phyloP scores from a whole-genome alignment of 495 filamentous ascomycete species.

The Saxophila tyrrhenica region DNA sequence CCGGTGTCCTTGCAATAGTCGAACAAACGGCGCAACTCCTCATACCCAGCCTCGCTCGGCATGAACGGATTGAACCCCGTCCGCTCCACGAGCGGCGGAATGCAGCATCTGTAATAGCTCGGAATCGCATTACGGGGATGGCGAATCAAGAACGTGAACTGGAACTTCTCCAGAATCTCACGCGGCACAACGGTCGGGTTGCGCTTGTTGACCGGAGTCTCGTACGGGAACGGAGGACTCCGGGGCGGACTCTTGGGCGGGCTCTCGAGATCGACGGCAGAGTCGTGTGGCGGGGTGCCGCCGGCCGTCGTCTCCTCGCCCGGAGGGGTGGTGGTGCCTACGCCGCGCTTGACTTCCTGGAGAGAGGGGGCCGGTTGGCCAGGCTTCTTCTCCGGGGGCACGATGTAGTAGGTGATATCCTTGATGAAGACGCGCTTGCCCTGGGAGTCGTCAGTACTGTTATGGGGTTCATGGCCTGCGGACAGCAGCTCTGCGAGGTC shows the following conservation, averaged over 20 bases:
- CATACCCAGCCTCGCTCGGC: conserved; percentile 78
- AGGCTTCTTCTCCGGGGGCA: conserved; percentile 57
- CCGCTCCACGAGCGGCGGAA: conserved; percentile 65
- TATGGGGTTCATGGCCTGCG: too few species aligned
- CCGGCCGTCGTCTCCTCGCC: conserved; percentile 23
- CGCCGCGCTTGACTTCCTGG: conserved; percentile 42
- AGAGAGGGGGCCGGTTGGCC: conserved; percentile 68
- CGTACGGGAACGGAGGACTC: conserved; percentile 44
- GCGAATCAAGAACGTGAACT: conserved; percentile 96
- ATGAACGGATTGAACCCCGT: conserved; percentile 84
- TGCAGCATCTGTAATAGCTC: conserved; percentile 89
- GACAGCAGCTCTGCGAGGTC: too few species aligned
- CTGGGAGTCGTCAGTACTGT: conserved; percentile 32
- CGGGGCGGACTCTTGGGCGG: conserved; percentile 22
- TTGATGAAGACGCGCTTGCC: conserved; percentile 93
- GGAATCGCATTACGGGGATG: conserved; percentile 81
- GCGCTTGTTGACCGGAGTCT: conserved; percentile 42
- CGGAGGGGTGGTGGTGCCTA: conserved; percentile 37
- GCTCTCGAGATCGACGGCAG: conserved; percentile 17
- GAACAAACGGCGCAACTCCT: conserved; percentile 72
- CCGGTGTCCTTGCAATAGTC: conserved; percentile 59
- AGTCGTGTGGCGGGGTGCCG: conserved; percentile 6
- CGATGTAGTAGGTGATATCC: conserved; percentile 83
- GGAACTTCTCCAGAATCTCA: conserved; percentile 57
- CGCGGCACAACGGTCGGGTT: conserved; percentile 81